Evolutionary conservation across 2,329 filamentous ascomycete genomes (phyloP).

Genomic region (Neocatenulostroma microsporum): DNA sequence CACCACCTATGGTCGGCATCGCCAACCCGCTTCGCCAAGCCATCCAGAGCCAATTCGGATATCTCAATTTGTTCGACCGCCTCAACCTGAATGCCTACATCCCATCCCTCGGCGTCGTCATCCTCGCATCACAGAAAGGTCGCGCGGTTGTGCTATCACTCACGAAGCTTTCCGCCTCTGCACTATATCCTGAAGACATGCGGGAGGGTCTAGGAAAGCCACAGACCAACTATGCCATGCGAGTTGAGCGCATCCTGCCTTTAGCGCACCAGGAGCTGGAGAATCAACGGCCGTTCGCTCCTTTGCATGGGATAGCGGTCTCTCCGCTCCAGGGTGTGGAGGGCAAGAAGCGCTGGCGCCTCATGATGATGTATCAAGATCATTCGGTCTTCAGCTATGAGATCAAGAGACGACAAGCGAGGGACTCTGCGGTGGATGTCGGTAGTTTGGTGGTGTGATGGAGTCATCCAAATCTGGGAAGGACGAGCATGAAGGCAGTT

Average conservation of each 20-base stretch:
- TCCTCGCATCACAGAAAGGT: slow-evolving; percentile 60
- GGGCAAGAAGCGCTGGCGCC: slow-evolving; percentile 49
- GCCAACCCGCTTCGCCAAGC: slow-evolving; percentile 28
- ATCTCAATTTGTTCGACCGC: slow-evolving; percentile 38
- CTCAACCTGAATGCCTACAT: slow-evolving; percentile 58
- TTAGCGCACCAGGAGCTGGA: slow-evolving; percentile 46
- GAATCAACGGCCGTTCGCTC: slow-evolving; percentile 39
- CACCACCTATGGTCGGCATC: slow-evolving; percentile 30
- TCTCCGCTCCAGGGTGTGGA: slow-evolving; percentile 51
- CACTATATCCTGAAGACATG: slow-evolving; percentile 10
- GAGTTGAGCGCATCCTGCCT: slow-evolving; percentile 52
- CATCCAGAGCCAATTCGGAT: slow-evolving; percentile 21
- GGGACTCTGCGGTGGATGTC: slow-evolving; percentile 13
- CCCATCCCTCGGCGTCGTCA: slow-evolving; percentile 61
- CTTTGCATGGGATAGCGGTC: slow-evolving; percentile 60
- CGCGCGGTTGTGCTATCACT: slow-evolving; percentile 56
- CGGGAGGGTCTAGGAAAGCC: slow-evolving; percentile 5
- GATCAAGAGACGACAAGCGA: slow-evolving; percentile 34
- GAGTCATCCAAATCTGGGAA: too few species aligned
- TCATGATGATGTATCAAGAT: slow-evolving; percentile 66
- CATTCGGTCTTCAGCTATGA: slow-evolving; percentile 65
- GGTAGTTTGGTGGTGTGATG: slow-evolving; percentile 1
- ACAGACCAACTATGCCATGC: slow-evolving; percentile 37
- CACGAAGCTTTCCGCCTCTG: slow-evolving; percentile 34
- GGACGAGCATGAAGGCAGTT: too few species aligned